Conservation (phyloP, 1,284 basidiomycete species). For the Ustilago vetiveriae region DNA sequence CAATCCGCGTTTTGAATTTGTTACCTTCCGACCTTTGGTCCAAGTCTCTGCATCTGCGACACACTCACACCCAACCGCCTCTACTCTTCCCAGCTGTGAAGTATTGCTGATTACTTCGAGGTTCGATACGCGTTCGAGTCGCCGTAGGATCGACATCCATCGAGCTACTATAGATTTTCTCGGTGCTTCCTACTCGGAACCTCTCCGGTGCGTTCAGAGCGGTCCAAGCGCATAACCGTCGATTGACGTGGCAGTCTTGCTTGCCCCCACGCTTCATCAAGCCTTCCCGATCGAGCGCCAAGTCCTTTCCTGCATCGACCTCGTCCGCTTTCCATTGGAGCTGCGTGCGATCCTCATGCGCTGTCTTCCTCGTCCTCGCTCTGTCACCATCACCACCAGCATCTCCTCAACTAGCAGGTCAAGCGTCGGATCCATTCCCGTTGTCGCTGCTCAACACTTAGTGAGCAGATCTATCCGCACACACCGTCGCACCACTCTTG, state of each 20-base stretch:
- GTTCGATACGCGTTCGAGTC: too few relatives aligned
- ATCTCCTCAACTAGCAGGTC: not conserved
- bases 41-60: too few relatives aligned
- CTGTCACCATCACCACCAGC: conserved; percentile 9
- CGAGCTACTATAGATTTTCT: not conserved
- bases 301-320: too few relatives aligned
- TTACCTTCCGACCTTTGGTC: too few relatives aligned
- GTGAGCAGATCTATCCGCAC: conserved; percentile 2
- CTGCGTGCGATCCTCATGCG: conserved; percentile 20
- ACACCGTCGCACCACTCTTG: not conserved
- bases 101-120: too few relatives aligned
- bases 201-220: not conserved
- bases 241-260: not conserved
- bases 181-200: too few relatives aligned
- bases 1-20: not conserved
- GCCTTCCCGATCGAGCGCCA: too few relatives aligned
- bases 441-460: not conserved
- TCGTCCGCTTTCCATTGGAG: not conserved
- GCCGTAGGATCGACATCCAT: too few relatives aligned
- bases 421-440: too few relatives aligned
- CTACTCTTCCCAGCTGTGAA: too few relatives aligned
- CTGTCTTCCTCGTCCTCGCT: conserved; percentile 16
- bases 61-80: too few relatives aligned
- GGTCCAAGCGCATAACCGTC: not conserved
- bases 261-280: not conserved